Evolutionary conservation across 2,329 filamentous ascomycete genomes (phyloP), one percentile per base, ranked within the genome.

Genomic region (Clonostachys rhizophaga): DNA sequence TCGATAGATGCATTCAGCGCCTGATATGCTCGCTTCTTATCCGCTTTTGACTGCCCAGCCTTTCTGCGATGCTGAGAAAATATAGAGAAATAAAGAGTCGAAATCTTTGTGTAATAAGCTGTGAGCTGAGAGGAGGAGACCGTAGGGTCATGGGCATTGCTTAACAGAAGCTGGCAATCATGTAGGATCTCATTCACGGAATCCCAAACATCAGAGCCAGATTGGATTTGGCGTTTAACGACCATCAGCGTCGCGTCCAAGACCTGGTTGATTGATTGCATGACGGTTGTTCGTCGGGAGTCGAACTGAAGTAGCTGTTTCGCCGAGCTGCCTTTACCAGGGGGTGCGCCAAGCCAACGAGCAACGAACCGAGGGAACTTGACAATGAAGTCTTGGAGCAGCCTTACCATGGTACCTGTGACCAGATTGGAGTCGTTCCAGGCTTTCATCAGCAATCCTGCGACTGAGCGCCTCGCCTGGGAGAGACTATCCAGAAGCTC

Each of bases 81-180:
- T 43, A 79, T 72, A n/a, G 81, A 71, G 59, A 84, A 89, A 59
- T 89, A 89, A 4, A 87, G 72, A 54, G 86, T 84, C 0, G 86
- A 89, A 24, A 89, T 78, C 55, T 84, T 87, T 51, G 86, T 75
- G 48, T 79, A 71, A 53, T 83, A 81, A 3, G 68, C 70, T n/a
- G 54, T 57, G 12, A 69, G 54, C 44, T 67, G 61, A 16, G 57
- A 46, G 9, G 53, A 42, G 2, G 66, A 63, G 12, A 61, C 49
- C 5, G 57, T 53, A 5, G 63, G 58, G 42, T 75, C 67, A 6
- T 73, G 72, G 41, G 83, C 66, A 44, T 72, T 69, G 34, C 81
- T 75, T 10, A 85, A 62, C 13, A 86, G 65, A 7, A 66, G 64
- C 8, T 75, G 57, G 49, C 76, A 79, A 49, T 85, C 80, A 52